Conservation (phyloP, 2,329 filamentous ascomycete genomes). For the Aureobasidium namibiae region DNA sequence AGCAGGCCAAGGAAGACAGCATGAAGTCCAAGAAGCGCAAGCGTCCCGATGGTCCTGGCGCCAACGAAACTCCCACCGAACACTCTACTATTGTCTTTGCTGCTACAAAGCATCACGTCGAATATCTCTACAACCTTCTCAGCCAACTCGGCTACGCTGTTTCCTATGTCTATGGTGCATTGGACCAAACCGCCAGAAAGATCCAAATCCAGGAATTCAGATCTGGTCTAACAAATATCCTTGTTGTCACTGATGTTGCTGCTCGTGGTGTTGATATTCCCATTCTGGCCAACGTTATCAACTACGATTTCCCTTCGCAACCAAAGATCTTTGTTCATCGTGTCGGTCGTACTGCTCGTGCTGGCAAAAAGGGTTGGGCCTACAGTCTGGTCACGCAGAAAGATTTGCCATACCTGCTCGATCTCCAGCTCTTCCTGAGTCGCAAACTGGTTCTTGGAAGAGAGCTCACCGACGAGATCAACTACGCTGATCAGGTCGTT, state of each 20-base stretch:
- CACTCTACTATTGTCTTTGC: conserved; percentile 94
- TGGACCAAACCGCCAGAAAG: conserved; percentile 89
- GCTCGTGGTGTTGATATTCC: conserved; percentile 97
- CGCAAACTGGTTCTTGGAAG: conserved; percentile 71
- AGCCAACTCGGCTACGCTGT: conserved; percentile 74
- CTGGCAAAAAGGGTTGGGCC: conserved; percentile 85
- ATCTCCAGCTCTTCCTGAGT: conserved; percentile 91
- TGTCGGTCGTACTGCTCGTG: conserved; percentile 90
- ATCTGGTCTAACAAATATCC: conserved; percentile 71
- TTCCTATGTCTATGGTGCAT: conserved; percentile 87
- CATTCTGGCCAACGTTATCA: conserved; percentile 91
- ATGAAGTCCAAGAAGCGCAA: conserved; percentile 63
- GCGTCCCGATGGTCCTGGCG: conserved; percentile 43
- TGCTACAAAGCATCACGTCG: conserved; percentile 94
- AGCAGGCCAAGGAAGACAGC: conserved; percentile 37
- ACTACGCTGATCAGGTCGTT: conserved; percentile 75
- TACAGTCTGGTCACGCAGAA: conserved; percentile 85
- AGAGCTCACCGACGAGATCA: conserved; percentile 49
- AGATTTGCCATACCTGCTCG: conserved; percentile 85
- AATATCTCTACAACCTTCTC: conserved; percentile 82
- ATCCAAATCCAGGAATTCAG: conserved; percentile 89
- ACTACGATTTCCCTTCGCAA: conserved; percentile 95
- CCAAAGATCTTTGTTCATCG: conserved; percentile 95
- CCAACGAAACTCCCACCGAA: conserved; percentile 66
- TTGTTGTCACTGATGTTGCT: conserved; percentile 93